Percentiles rank a stretch among this genome's conserved stretches.
Conservation (phyloP, 345 rosid species). For the Dipteronia sinensis region DNA sequence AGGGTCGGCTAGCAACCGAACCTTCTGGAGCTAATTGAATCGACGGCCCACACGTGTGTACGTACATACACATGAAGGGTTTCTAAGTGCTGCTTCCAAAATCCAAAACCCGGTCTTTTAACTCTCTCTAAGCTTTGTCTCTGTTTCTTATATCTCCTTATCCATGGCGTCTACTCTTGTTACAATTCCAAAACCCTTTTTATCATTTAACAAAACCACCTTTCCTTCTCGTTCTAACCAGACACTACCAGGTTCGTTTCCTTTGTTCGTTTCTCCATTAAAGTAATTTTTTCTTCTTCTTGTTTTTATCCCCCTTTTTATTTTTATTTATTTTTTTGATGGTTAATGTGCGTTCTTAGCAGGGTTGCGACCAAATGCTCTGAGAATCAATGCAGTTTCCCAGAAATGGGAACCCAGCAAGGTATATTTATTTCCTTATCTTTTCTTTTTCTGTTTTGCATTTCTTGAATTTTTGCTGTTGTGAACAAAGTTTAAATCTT, state of each 20-base stretch:
- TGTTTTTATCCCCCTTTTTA: not conserved
- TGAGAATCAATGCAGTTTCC: constrained; percentile 65
- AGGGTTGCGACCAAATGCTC: constrained; percentile 49
- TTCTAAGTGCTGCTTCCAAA: not conserved
- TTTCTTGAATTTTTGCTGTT: too few species aligned
- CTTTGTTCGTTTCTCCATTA: not conserved
- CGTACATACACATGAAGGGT: not conserved
- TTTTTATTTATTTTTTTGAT: not conserved
- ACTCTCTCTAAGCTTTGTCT: not conserved
- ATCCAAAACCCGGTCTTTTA: not conserved
- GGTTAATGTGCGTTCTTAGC: constrained; percentile 3
- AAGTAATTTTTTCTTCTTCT: not conserved
- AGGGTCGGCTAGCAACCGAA: not conserved
- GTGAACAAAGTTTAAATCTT: not conserved
- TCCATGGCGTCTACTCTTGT: constrained; percentile 61
- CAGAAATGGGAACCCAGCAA: constrained; percentile 81
- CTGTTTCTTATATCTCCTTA: not conserved
- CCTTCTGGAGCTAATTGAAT: not conserved
- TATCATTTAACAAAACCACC: constrained; percentile 28
- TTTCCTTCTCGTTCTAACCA: constrained; percentile 31
- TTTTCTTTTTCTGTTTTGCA: too few species aligned
- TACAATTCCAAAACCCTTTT: constrained; percentile 47
- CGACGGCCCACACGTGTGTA: not conserved
- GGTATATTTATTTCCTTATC: constrained; percentile 33
- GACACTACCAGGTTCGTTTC: constrained; percentile 39